A percentile compares a stretch with the other conserved stretches of the same genome.
These are phyloP conservation scores for Eleusine indica DNA, from an alignment of 176 grass and related monocot species.

Conservation along the genomic window DNA sequence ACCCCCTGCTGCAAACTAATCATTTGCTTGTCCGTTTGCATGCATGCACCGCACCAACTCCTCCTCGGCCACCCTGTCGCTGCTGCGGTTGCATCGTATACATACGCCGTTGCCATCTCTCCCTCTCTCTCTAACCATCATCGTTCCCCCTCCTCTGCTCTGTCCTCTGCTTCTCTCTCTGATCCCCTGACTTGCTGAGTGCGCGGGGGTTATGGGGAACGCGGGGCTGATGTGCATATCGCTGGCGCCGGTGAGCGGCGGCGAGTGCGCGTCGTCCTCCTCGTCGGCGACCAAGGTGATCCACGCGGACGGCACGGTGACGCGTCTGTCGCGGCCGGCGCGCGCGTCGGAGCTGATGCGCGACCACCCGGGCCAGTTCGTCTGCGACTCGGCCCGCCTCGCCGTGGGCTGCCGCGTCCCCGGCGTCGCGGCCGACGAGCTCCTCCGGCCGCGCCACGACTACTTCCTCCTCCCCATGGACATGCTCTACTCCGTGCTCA, in stretches of 20 bases:
- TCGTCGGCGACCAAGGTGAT: constrained; percentile 58
- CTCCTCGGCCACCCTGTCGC: constrained; percentile 16
- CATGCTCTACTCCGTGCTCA: constrained; percentile 98
- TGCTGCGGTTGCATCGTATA: not conserved
- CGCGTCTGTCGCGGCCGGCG: constrained; percentile 44
- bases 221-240: constrained; percentile 46
- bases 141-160: too few relatives aligned
- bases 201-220: constrained; percentile 50
- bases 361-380: constrained; percentile 74
- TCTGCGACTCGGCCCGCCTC: constrained; percentile 64
- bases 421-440: constrained; percentile 55
- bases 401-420: constrained; percentile 71
- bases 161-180: not conserved
- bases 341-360: constrained; percentile 65
- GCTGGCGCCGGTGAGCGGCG: not conserved
- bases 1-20: constrained; percentile 41
- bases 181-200: not conserved
- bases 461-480: constrained; percentile 95
- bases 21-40: constrained; percentile 55
- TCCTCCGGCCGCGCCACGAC: constrained; percentile 56
- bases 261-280: not conserved
- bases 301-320: constrained; percentile 53
- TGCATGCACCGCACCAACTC: constrained; percentile 49
- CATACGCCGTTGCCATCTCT: constrained; percentile 2
- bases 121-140: not conserved